Percentiles rank a stretch among this genome's conserved stretches.
phyloP scores from a whole-genome alignment of 257 asterid species.

The Ligustrum vulgare region DNA sequence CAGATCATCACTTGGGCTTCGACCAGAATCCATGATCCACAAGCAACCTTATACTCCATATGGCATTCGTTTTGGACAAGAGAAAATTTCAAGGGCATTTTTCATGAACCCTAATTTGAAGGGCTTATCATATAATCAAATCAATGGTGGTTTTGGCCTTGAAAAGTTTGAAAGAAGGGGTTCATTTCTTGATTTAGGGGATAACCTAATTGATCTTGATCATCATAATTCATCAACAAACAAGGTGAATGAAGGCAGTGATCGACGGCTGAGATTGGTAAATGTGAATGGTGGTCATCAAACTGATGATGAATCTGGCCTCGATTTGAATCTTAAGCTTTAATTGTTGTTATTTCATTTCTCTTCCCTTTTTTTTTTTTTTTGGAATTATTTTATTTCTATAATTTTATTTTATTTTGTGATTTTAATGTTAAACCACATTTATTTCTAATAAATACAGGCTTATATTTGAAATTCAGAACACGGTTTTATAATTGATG shows the following conservation, averaged over 20 bases:
- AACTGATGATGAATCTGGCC: slow-evolving; percentile 35
- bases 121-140: slow-evolving; percentile 9
- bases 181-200: slow-evolving; percentile 29
- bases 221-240: not conserved
- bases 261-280: slow-evolving; percentile 22
- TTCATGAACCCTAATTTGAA: slow-evolving; percentile 29
- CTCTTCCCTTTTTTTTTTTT: not conserved
- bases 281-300: slow-evolving; percentile 12
- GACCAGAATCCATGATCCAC: slow-evolving; percentile 42
- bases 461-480: not conserved
- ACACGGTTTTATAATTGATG: not conserved
- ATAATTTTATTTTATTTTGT: not conserved
- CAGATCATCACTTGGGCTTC: slow-evolving; percentile 42
- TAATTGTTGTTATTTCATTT: slow-evolving; percentile 12
- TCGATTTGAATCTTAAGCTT: slow-evolving; percentile 53
- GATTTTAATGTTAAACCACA: not conserved
- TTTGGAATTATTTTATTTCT: not conserved
- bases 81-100: slow-evolving; percentile 30
- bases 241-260: slow-evolving; percentile 19
- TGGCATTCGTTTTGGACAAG: slow-evolving; percentile 22
- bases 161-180: slow-evolving; percentile 18
- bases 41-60: slow-evolving; percentile 34
- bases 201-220: not conserved
- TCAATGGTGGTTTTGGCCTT: slow-evolving; percentile 17
- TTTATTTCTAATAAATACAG: not conserved